Evolutionary conservation across 2,329 filamentous ascomycete species (phyloP), one percentile per base, ranked within the genome.

Genomic region (Trichophyton verrucosum): DNA sequence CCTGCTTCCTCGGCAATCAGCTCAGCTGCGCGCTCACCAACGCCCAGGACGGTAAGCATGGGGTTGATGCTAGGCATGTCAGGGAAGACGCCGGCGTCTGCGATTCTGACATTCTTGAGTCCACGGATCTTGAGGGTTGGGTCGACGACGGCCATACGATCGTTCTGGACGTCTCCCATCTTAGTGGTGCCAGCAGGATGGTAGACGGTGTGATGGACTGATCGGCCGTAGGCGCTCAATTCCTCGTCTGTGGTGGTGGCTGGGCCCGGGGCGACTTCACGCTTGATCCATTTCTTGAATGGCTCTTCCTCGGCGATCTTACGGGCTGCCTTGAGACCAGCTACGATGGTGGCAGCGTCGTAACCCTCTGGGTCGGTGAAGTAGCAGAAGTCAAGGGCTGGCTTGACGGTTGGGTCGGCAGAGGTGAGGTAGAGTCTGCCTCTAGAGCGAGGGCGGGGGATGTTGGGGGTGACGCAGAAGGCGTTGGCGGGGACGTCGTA

Each of bases 401-500:
- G 89, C 77, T 92, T 92, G 72, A 89, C 85, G 65, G 70, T 79
- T 1, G 89, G 88, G 74, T 92, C 87, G 40, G 84, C 74, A 30
- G 86, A 89, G 59, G 86, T 89, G 66, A 92, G 82, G 76, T 87
- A 92, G 69, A 92, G 78, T 65, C 85, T 82, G 62, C 89, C 89
- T 60, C 86, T 84, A 55, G 87, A 91, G 60, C 88, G 85, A 30
- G 89, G 87, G 24, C 89, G 87, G 38, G 88, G 89, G 68, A 95
- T 94, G 77, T 95, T 94, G 69, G 89, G 89, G 15, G 89, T 94
- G 86, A 94, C 94, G 82, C 89, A 94, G 79, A 95, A 95, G 59
- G 89, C 89, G 68, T 91, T 87, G 63, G 86, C 77, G 57, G 83
- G 83, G 46, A 78, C 78, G 68, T 85, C 83, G 72, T 86, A 95